Percentiles rank a stretch among this genome's conserved stretches.
These are phyloP conservation scores for Phytophthora brassicae DNA, from an alignment of 352 stramenopile species.

Conservation along the genomic window DNA sequence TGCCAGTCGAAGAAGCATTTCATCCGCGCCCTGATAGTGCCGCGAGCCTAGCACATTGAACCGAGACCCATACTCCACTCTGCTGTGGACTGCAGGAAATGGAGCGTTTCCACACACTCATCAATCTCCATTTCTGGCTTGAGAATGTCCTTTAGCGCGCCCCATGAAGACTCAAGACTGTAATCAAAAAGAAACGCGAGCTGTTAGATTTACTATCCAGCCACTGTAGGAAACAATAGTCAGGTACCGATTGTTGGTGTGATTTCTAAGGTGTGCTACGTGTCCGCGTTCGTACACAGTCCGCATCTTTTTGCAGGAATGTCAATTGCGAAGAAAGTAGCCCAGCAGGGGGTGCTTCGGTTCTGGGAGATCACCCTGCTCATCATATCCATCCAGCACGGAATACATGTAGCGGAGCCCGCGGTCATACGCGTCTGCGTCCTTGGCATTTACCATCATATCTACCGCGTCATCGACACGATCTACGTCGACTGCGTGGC, in stretches of 20 bases:
- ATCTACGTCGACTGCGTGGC: background rate
- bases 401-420: background rate
- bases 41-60: conserved; percentile 1
- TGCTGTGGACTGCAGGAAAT: background rate
- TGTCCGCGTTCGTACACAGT: background rate
- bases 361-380: background rate
- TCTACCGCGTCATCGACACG: background rate
- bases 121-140: conserved; percentile 2
- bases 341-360: background rate
- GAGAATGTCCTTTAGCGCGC: background rate
- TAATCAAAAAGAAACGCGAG: background rate
- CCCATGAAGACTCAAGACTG: background rate
- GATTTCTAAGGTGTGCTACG: background rate
- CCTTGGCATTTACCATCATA: background rate
- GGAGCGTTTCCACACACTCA: background rate
- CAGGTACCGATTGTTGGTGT: conserved; percentile 4
- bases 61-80: too few relatives aligned
- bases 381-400: background rate
- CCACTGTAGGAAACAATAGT: background rate
- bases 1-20: background rate
- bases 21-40: conserved; percentile 3
- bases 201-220: background rate
- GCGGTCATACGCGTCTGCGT: background rate
- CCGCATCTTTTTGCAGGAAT: background rate
- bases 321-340: background rate